A percentile compares a stretch with the other conserved stretches of the same genome.
These are phyloP conservation scores for Albatrellus ellisii DNA, from an alignment of 768 basidiomycete genomes.

Conservation along the genomic window DNA sequence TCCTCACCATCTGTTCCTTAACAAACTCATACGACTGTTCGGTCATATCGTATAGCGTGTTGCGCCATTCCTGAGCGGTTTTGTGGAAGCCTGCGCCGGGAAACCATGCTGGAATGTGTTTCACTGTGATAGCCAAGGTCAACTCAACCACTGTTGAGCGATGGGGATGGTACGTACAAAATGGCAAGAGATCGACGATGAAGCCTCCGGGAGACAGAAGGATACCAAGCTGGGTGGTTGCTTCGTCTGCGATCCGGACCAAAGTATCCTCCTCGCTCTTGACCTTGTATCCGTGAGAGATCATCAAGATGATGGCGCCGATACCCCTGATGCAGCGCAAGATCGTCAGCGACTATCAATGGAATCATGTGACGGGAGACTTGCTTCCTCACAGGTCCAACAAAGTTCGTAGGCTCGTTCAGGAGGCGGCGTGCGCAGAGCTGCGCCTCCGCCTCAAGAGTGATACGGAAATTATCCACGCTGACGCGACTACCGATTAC, in stretches of 20 bases:
- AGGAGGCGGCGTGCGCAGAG: conserved; percentile 10
- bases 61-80: neutral
- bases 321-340: no score
- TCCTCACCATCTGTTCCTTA: conserved; percentile 2
- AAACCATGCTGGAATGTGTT: conserved; percentile 3
- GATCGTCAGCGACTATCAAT: no score
- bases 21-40: conserved; percentile 5
- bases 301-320: conserved; percentile 2
- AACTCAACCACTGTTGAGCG: neutral
- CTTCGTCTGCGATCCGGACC: neutral
- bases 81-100: neutral
- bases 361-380: no score
- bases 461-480: conserved; percentile 11
- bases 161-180: neutral
- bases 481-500: conserved; percentile 10
- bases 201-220: neutral
- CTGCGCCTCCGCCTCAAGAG: conserved; percentile 10
- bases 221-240: neutral
- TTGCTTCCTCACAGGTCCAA: conserved; percentile 12
- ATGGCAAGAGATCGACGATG: conserved; percentile 1
- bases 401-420: conserved; percentile 9
- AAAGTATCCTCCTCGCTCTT: neutral
- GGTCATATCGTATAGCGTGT: neutral
- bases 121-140: neutral
- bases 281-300: conserved; percentile 2